Percentiles rank a stretch among this genome's conserved stretches.
phyloP scores from a whole-genome alignment of 805 yeast genomes.

The Cyberlindnera petersonii region DNA sequence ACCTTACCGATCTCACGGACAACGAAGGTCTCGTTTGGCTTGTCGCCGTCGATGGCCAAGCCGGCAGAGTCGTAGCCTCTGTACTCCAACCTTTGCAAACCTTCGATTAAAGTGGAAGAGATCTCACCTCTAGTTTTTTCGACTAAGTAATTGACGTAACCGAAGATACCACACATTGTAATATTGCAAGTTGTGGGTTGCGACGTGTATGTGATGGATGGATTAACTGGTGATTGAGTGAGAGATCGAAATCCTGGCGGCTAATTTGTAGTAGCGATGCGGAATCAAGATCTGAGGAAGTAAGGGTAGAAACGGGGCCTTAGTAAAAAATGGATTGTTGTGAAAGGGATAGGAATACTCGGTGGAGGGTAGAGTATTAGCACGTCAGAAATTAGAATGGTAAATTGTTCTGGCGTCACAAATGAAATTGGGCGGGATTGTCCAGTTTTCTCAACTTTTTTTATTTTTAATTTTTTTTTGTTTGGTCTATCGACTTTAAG shows the following conservation, averaged over 20 bases:
- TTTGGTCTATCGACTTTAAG: background rate
- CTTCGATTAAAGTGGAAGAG: slow-evolving; percentile 82
- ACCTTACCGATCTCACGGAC: slow-evolving; percentile 93
- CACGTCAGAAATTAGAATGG: background rate
- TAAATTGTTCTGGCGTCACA: background rate
- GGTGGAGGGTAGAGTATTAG: too few species aligned
- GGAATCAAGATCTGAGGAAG: background rate
- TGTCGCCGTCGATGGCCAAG: slow-evolving; percentile 89
- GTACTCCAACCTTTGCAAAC: slow-evolving; percentile 84
- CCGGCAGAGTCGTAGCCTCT: slow-evolving; percentile 99
- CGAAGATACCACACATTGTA: slow-evolving; percentile 86
- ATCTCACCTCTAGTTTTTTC: slow-evolving; percentile 92
- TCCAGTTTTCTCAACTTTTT: too few species aligned
- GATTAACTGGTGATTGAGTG: too few species aligned
- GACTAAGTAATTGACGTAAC: slow-evolving; percentile 92
- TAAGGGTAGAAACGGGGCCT: background rate
- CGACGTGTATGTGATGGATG: background rate
- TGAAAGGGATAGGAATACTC: background rate
- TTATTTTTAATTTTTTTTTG: slow-evolving; percentile 2
- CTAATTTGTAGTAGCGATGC: slow-evolving; percentile 4
- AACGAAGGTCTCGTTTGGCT: slow-evolving; percentile 62
- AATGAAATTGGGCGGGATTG: slow-evolving; percentile 1
- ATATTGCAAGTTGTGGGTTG: background rate
- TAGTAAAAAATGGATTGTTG: background rate
- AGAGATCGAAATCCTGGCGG: slow-evolving; percentile 1